Evolutionary conservation across 73 alveolate species (phyloP).

Genomic region (Symbiodinium pilosum): DNA sequence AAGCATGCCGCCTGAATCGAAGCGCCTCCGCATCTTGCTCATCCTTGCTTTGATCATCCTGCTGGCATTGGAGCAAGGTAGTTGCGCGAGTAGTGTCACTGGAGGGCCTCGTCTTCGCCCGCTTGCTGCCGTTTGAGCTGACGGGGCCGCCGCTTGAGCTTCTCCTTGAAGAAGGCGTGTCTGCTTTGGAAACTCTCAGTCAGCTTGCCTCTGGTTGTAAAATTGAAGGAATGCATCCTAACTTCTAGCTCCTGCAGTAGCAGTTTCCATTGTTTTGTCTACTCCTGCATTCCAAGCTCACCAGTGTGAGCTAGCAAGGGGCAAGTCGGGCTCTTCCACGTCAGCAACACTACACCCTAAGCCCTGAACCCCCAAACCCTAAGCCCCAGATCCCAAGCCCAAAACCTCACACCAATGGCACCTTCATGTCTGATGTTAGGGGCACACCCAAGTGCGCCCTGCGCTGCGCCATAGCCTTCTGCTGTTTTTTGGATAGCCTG

Average conservation of each 20-base stretch:
- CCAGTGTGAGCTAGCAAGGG: no score
- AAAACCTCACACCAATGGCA: background rate
- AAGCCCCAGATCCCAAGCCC: background rate
- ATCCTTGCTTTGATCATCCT: no score
- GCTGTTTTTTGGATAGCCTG: slow-evolving; percentile 79
- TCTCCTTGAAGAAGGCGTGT: background rate
- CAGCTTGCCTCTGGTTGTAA: background rate
- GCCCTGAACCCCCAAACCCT: background rate
- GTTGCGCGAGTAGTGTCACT: background rate
- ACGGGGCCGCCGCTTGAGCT: slow-evolving; percentile 14
- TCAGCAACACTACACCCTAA: no score
- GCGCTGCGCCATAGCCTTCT: slow-evolving; percentile 88
- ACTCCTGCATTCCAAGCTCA: no score
- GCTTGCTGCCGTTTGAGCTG: background rate
- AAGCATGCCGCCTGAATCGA: no score
- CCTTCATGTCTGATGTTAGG: slow-evolving; percentile 79
- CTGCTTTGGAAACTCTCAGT: no score
- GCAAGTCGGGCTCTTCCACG: no score
- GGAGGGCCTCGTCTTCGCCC: background rate
- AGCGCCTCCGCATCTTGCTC: no score
- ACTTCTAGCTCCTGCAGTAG: no score
- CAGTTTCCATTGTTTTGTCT: no score
- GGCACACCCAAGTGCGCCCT: slow-evolving; percentile 82
- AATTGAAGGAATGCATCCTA: background rate
- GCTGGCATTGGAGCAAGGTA: no score